These are phyloP conservation scores for Lanzia echinophila DNA, from an alignment of 2,329 filamentous ascomycete genomes.

Conservation along the genomic window DNA sequence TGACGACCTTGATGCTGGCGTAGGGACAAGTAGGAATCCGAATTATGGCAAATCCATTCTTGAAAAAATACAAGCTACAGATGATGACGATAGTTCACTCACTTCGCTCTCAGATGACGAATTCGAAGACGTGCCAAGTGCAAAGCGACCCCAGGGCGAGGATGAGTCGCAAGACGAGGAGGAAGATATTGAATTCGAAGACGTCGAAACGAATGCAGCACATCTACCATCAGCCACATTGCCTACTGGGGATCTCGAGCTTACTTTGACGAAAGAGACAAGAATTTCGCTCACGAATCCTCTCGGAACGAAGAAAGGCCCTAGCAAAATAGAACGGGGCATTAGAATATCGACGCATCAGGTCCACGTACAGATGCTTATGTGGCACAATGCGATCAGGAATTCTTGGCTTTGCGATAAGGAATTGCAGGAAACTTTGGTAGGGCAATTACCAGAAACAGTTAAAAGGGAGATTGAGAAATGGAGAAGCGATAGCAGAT, in stretches of 20 bases:
- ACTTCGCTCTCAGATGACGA: constrained; percentile 41
- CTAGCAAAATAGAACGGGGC: constrained; percentile 74
- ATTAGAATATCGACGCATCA: constrained; percentile 76
- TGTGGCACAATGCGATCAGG: constrained; percentile 83
- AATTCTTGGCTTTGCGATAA: constrained; percentile 79
- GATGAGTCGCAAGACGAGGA: constrained; percentile 36
- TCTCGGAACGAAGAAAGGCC: constrained; percentile 68
- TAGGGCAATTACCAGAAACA: constrained; percentile 65
- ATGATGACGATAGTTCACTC: constrained; percentile 33
- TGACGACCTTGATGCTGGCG: constrained; percentile 50
- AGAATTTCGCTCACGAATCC: constrained; percentile 55
- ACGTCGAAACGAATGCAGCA: constrained; percentile 40
- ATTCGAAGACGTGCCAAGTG: constrained; percentile 44
- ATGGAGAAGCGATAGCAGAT: constrained; percentile 63
- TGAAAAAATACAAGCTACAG: constrained; percentile 39
- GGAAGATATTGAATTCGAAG: constrained; percentile 54
- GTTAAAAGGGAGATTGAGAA: constrained; percentile 58
- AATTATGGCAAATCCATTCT: constrained; percentile 39
- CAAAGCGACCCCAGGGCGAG: constrained; percentile 37
- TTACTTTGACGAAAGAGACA: constrained; percentile 58
- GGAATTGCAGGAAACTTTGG: constrained; percentile 66
- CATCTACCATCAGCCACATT: constrained; percentile 37
- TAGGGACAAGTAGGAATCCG: constrained; percentile 31
- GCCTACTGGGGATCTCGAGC: constrained; percentile 61
- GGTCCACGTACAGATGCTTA: constrained; percentile 77